Evolutionary conservation across 2,329 filamentous ascomycete genomes (phyloP).

Genomic region (Trichoderma hamatum): DNA sequence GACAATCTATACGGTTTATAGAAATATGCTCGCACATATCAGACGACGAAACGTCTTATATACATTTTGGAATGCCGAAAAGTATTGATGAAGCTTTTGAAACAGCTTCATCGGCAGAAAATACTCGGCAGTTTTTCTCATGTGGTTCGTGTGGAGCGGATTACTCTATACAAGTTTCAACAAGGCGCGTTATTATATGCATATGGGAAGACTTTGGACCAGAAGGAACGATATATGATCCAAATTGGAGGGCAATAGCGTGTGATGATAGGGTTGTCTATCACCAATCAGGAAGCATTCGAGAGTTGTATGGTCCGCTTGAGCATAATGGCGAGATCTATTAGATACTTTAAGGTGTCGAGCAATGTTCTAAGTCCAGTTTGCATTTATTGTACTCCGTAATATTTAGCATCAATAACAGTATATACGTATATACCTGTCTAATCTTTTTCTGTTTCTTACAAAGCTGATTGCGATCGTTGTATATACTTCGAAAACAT

Average conservation of each 20-base stretch:
- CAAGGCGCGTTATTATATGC: background rate
- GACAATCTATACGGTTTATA: background rate
- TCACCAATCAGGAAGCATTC: background rate
- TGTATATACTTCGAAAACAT: background rate
- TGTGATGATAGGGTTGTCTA: background rate
- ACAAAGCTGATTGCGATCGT: no score
- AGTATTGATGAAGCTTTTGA: background rate
- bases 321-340: background rate
- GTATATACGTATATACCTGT: background rate
- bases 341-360: no score
- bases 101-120: background rate
- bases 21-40: background rate
- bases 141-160: constrained; percentile 26
- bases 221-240: constrained; percentile 20
- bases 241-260: background rate
- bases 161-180: constrained; percentile 8
- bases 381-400: no score
- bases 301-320: background rate
- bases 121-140: background rate
- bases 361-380: no score
- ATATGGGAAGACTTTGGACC: constrained; percentile 29
- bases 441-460: background rate
- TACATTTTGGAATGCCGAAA: no score
- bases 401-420: background rate
- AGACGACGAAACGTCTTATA: background rate